A percentile compares a stretch with the other conserved stretches of the same genome.
phyloP scores from a whole-genome alignment of 352 stramenopile species.

The Phytophthora melonis region DNA sequence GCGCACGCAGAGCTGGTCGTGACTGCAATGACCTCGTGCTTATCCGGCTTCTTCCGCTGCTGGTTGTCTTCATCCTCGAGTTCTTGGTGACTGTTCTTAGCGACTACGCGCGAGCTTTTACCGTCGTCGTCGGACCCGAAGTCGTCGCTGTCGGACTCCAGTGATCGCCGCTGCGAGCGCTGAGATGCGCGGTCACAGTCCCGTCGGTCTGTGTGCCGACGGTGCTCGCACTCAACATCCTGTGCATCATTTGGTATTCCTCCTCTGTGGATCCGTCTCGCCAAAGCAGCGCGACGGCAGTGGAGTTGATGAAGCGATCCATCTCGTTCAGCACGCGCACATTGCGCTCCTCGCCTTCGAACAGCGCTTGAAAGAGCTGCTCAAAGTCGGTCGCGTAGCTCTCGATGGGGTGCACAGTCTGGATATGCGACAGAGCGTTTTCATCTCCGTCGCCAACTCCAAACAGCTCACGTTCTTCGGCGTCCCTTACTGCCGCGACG shows the following conservation, averaged over 20 bases:
- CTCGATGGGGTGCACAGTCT: conserved; percentile 61
- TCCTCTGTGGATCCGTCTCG: conserved; percentile 64
- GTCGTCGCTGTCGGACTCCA: conserved; percentile 29
- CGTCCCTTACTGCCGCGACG: conserved; percentile 37
- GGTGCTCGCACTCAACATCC: conserved; percentile 58
- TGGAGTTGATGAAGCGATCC: conserved; percentile 79
- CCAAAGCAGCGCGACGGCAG: conserved; percentile 73
- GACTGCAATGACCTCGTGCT: conserved; percentile 26
- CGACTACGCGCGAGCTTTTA: not conserved
- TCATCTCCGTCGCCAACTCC: conserved; percentile 47
- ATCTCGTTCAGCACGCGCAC: conserved; percentile 59
- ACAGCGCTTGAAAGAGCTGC: conserved; percentile 58
- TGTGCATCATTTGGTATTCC: conserved; percentile 59
- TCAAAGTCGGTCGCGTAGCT: conserved; percentile 67
- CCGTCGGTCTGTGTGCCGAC: conserved; percentile 50
- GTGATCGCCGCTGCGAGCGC: conserved; percentile 21
- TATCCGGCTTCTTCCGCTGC: not conserved
- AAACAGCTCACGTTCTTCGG: conserved; percentile 63
- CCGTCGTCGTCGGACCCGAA: conserved; percentile 24
- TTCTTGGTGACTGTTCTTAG: not conserved
- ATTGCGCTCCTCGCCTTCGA: conserved; percentile 50
- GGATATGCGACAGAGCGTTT: conserved; percentile 40
- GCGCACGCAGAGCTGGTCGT: conserved; percentile 57
- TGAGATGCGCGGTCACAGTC: conserved; percentile 2
- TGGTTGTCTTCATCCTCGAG: conserved; percentile 15